Evolutionary conservation across 2,329 filamentous ascomycete species (phyloP), one percentile per base, ranked within the genome.

Genomic region (Hirsutella thompsonii): DNA sequence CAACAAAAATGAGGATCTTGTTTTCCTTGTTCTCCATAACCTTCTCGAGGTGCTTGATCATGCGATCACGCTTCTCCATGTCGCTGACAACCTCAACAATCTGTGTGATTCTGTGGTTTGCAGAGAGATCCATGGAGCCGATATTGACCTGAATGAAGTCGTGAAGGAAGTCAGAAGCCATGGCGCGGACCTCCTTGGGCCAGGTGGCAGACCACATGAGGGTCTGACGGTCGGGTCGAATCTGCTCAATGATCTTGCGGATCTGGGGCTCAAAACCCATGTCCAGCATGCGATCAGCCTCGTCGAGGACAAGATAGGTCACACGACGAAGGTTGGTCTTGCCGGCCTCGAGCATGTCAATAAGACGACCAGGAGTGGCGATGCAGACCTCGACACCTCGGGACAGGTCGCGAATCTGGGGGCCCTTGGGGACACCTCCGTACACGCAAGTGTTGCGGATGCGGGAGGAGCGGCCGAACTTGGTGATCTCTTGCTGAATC

Each of bases 261-360:
- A 98, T 96, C 65, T 96, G 92, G 51, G 92, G 92, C 70, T 98
- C 92, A 68, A 98, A 96, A 79, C 92, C 92, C 92, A 98, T 98
- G 70, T 98, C 92, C 62, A 98, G 75, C 92, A 98, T 98, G 59
- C 92, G 90, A 69, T 98, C 92, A 61, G 92, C 92, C 72, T 98
- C 92, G 56, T 98, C 92, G 49, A 98, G 88, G 52, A 96, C 92
- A 43, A 98, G 74, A 69, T 98, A 98, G 42, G 92, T 98, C 47
- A 96, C 89, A 63, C 92, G 88, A 51, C 90, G 90, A 48, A 98
- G 79, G 70, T 98, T 96, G 55, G 92, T 98, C 74, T 93, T 94
- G 64, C 89, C 90, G 52, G 87, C 86, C 68, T 96, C 92, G 26
- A 98, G 78, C 87, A 96, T 95, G 57, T 98, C 92, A 56, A 98